phyloP scores from a whole-genome alignment of 1,139 yeast genomes.

The Kodamaea sp. region DNA sequence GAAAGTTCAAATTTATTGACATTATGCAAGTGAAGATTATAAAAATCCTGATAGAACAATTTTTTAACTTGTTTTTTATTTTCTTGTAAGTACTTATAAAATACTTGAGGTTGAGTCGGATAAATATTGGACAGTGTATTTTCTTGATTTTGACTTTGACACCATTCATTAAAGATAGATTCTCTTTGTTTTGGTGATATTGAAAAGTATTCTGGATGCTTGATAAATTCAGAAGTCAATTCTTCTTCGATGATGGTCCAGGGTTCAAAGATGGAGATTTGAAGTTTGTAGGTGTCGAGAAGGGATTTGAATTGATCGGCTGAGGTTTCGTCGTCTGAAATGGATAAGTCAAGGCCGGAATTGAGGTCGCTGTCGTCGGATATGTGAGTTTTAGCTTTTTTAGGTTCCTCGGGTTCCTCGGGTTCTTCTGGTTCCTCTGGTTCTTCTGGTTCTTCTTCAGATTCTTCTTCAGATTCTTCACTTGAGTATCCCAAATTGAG shows the following conservation, averaged over 20 bases:
- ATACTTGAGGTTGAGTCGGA: slow-evolving; percentile 26
- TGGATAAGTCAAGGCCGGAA: slow-evolving; percentile 18
- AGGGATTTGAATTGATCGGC: slow-evolving; percentile 18
- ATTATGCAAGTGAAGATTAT: slow-evolving; percentile 15
- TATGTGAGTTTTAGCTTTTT: slow-evolving; percentile 1
- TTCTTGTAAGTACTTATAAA: slow-evolving; percentile 26
- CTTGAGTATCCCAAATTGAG: not conserved
- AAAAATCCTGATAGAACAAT: slow-evolving; percentile 28
- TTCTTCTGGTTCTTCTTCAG: slow-evolving; percentile 8
- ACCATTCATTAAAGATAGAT: slow-evolving; percentile 6
- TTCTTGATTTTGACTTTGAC: not conserved
- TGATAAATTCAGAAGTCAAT: slow-evolving; percentile 26
- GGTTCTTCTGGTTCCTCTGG: slow-evolving; percentile 10
- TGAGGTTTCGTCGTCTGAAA: slow-evolving; percentile 16
- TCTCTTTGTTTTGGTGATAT: slow-evolving; percentile 4
- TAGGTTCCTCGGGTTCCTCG: slow-evolving; percentile 5
- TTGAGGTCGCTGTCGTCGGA: slow-evolving; percentile 1
- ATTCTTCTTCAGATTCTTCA: not conserved
- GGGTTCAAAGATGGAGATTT: slow-evolving; percentile 33
- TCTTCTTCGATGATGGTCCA: slow-evolving; percentile 43
- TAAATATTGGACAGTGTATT: slow-evolving; percentile 9
- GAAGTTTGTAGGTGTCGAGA: slow-evolving; percentile 21
- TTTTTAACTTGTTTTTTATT: slow-evolving; percentile 29
- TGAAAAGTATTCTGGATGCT: slow-evolving; percentile 27
- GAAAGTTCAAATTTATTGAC: slow-evolving; percentile 15